Evolutionary conservation across 2,329 filamentous ascomycete genomes (phyloP).

Genomic region (Hypoxylon sp.): DNA sequence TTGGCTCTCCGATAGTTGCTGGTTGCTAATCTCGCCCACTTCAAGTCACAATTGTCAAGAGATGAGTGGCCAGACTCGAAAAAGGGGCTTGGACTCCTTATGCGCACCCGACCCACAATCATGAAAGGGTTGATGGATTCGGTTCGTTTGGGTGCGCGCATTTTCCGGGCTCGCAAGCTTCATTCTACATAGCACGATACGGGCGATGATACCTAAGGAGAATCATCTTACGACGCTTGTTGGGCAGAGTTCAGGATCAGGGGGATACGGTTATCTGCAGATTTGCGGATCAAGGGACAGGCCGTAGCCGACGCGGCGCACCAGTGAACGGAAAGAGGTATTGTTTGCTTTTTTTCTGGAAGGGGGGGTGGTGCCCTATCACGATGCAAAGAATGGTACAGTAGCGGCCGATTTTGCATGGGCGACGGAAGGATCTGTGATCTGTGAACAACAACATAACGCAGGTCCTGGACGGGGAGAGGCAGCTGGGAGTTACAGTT

Average conservation of each 20-base stretch:
- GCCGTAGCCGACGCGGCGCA: slow-evolving; percentile 48
- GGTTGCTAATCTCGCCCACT: slow-evolving; percentile 45
- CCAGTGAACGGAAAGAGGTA: slow-evolving; percentile 43
- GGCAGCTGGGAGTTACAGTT: slow-evolving; percentile 26
- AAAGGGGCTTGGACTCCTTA: slow-evolving; percentile 37
- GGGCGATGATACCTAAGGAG: slow-evolving; percentile 38
- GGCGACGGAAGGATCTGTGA: slow-evolving; percentile 31
- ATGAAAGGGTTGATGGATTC: slow-evolving; percentile 26
- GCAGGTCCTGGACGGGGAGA: slow-evolving; percentile 34
- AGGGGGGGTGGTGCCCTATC: slow-evolving; percentile 27
- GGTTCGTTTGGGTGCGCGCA: slow-evolving; percentile 38
- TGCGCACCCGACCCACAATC: slow-evolving; percentile 45
- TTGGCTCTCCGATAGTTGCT: slow-evolving; percentile 16
- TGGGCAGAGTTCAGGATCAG: slow-evolving; percentile 46
- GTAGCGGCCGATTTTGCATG: slow-evolving; percentile 38
- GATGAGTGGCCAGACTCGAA: slow-evolving; percentile 59
- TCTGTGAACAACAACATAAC: slow-evolving; percentile 13
- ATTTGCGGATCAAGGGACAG: slow-evolving; percentile 49
- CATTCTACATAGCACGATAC: slow-evolving; percentile 40
- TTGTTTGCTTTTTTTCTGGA: slow-evolving; percentile 38
- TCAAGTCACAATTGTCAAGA: slow-evolving; percentile 75
- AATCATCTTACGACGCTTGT: slow-evolving; percentile 48
- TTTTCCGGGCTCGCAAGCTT: slow-evolving; percentile 40
- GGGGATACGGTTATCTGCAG: slow-evolving; percentile 48
- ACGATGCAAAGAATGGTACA: slow-evolving; percentile 42